A percentile compares a stretch with the other conserved stretches of the same genome.
Conservation (phyloP, 164 flowering plant genomes). For the Litsea cubeba region DNA sequence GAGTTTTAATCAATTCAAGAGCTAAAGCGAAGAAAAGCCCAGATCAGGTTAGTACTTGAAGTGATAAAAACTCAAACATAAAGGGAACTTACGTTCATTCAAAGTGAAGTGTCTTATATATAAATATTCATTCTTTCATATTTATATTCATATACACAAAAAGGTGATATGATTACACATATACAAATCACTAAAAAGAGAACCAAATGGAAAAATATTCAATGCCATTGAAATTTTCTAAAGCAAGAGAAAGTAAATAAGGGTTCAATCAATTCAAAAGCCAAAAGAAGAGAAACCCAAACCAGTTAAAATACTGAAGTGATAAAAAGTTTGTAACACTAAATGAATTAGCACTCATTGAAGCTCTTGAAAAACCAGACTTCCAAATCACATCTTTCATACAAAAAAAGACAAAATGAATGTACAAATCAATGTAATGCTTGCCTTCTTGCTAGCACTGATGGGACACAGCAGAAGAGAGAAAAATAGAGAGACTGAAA, state of each 20-base stretch:
- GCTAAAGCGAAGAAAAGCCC: background rate
- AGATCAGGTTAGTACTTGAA: background rate
- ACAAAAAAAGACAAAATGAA: too few species aligned
- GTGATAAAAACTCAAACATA: background rate
- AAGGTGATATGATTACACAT: background rate
- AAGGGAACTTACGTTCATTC: background rate
- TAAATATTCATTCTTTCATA: background rate
- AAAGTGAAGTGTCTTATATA: background rate
- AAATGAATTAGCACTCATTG: too few species aligned
- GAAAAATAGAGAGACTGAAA: background rate
- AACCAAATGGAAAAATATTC: background rate
- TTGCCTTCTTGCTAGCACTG: slow-evolving; percentile 25
- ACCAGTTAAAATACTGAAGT: too few species aligned
- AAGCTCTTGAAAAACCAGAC: too few species aligned
- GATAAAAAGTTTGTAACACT: too few species aligned
- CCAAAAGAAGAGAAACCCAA: too few species aligned
- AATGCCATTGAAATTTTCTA: too few species aligned
- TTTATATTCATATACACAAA: background rate
- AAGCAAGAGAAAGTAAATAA: too few species aligned
- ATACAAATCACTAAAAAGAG: too few species aligned
- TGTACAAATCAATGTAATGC: background rate
- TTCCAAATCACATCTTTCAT: background rate
- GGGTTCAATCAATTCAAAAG: too few species aligned
- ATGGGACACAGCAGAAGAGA: slow-evolving; percentile 18
- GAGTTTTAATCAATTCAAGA: background rate